Conservation (phyloP, 176 grass and related monocot genomes). For the Ananas comosus region DNA sequence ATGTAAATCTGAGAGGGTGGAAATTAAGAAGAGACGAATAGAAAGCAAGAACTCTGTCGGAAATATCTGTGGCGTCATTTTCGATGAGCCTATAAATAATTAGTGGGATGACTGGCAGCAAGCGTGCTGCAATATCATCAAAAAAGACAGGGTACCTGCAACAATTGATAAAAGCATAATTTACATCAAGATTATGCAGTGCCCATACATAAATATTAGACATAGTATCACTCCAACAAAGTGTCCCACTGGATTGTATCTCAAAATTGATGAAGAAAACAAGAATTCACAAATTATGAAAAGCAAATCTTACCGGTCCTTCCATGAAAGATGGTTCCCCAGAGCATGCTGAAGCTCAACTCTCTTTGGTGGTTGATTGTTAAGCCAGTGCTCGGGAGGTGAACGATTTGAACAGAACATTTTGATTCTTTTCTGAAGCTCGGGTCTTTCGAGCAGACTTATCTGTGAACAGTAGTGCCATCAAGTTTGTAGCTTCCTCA, state of each 20-base stretch:
- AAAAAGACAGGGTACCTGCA: slow-evolving; percentile 93
- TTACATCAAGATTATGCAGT: neutral
- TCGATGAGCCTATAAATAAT: slow-evolving; percentile 98
- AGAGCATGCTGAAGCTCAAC: slow-evolving; percentile 93
- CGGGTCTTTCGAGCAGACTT: slow-evolving; percentile 76
- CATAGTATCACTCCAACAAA: neutral
- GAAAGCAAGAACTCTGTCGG: slow-evolving; percentile 76
- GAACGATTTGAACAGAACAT: slow-evolving; percentile 54
- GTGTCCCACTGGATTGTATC: neutral
- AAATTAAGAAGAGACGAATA: slow-evolving; percentile 79
- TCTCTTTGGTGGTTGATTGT: slow-evolving; percentile 96
- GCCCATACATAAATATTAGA: neutral
- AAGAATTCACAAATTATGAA: slow-evolving; percentile 9
- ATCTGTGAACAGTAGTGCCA: slow-evolving; percentile 42
- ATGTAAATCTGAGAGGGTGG: slow-evolving; percentile 91
- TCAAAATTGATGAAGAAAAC: slow-evolving; percentile 16
- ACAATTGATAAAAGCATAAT: slow-evolving; percentile 6
- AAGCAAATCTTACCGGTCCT: slow-evolving; percentile 71
- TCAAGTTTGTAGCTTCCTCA: neutral
- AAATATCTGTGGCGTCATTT: slow-evolving; percentile 73
- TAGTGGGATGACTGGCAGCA: slow-evolving; percentile 79
- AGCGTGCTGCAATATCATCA: slow-evolving; percentile 88
- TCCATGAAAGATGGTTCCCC: slow-evolving; percentile 97
- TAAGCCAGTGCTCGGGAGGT: slow-evolving; percentile 75
- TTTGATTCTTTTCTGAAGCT: slow-evolving; percentile 89